Evolutionary conservation across 495 filamentous ascomycete species (phyloP), one percentile per base, ranked within the genome.

Genomic region (Penicillium cataractarum): DNA sequence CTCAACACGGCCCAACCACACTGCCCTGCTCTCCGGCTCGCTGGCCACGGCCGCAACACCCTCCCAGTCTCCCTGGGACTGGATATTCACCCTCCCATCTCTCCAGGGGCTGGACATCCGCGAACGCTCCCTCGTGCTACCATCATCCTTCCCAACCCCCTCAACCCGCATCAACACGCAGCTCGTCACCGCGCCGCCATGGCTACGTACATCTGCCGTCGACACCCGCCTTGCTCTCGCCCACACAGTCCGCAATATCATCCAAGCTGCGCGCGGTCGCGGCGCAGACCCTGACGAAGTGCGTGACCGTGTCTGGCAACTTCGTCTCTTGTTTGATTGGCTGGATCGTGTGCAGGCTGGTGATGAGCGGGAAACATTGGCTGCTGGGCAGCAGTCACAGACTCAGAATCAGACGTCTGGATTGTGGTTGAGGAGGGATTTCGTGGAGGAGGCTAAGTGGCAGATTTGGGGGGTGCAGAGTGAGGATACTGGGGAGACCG

Each of bases 241-340:
- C 60, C 82, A 82, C 26, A 87, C 83, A 26, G 75, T 90, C 42
- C 78, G 80, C 4, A 87, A 86, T 44, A 81, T 85, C 44, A 84
- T 78, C n/a, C 71, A 75, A 44, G 73, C 75, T 2, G 71, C 72
- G 4, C 65, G 58, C 9, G 73, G 75, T 27, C 74, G 72, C 8
- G 70, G 71, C 8, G 73, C 68, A 75, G 65, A 82, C 50, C 65
- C 74, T 0, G 77, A 78, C 51, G 71, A 76, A 60, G 58, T 78
- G 6, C 76, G 86, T 39, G 91, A 95, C 72, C 78, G 86, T 2
- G 68, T 97, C 55, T 83, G 91, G 75, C 91, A 93, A 57, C 75
- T 97, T 24, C 84, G 84, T 58, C 66, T 94, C 10, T 71, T 99
- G 49, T 95, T 97, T 74, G 89, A 89, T 63, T 97, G 92, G 91